These are phyloP conservation scores for Thalassiosira mediterranea DNA, from an alignment of 352 stramenopile genomes.

Conservation along the genomic window DNA sequence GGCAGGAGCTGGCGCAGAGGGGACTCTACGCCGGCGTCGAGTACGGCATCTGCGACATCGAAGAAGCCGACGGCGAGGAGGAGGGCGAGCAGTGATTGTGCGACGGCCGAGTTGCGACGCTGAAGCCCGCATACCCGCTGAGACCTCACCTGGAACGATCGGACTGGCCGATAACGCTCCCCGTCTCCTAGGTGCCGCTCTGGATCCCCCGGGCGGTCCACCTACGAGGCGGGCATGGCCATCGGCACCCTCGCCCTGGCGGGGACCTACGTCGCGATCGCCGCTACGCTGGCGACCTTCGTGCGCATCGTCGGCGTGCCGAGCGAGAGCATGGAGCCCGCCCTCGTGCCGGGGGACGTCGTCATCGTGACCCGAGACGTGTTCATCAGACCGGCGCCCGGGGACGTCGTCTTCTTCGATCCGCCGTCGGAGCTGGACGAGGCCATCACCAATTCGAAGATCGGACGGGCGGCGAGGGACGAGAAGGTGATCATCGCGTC, in stretches of 20 bases:
- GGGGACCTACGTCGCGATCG: conserved; percentile 37
- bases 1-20: conserved; percentile 44
- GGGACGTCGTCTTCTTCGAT: conserved; percentile 70
- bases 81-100: background rate
- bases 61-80: conserved; percentile 6
- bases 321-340: conserved; percentile 57
- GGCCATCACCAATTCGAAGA: conserved; percentile 44
- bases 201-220: conserved; percentile 60
- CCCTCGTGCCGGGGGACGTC: conserved; percentile 60
- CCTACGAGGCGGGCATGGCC: conserved; percentile 59
- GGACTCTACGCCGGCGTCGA: conserved; percentile 66
- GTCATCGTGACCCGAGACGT: conserved; percentile 46
- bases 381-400: conserved; percentile 34
- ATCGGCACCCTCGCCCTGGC: conserved; percentile 48
- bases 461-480: conserved; percentile 11
- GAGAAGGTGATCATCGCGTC: conserved; percentile 31
- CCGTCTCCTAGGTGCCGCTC: conserved; percentile 49
- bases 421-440: conserved; percentile 52
- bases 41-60: conserved; percentile 51
- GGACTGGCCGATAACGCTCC: conserved; percentile 60
- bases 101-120: conserved; percentile 26
- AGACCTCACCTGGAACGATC: conserved; percentile 57
- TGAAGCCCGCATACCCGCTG: conserved; percentile 58
- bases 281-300: conserved; percentile 43
- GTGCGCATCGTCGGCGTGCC: conserved; percentile 54